A percentile compares a stretch with the other conserved stretches of the same genome.
Evolutionary conservation across 352 stramenopile species (phyloP).

Genomic region (Globisporangium apiculatum): DNA sequence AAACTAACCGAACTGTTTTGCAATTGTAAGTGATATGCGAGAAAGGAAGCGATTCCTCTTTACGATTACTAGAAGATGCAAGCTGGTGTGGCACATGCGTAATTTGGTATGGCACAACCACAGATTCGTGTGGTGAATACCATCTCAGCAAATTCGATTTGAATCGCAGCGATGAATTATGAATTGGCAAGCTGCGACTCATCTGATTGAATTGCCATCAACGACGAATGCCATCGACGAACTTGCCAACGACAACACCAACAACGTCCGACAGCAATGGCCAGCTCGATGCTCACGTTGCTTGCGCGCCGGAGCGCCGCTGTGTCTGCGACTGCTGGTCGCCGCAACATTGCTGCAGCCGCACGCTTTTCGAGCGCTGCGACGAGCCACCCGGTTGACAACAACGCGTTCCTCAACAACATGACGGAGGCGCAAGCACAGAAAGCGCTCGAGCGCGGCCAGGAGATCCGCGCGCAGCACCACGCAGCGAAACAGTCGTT

Average conservation of each 20-base stretch:
- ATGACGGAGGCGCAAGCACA: slow-evolving; percentile 45
- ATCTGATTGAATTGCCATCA: slow-evolving; percentile 4
- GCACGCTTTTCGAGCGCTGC: slow-evolving; percentile 20
- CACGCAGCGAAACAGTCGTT: slow-evolving; percentile 31
- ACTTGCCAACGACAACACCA: neutral
- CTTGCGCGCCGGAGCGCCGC: slow-evolving; percentile 1
- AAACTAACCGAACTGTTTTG: too few relatives aligned
- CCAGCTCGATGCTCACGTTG: slow-evolving; percentile 6
- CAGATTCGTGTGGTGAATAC: too few relatives aligned
- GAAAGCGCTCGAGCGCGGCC: slow-evolving; percentile 36
- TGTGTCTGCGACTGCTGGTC: neutral
- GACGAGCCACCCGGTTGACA: slow-evolving; percentile 30
- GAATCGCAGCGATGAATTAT: neutral
- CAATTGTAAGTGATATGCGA: too few relatives aligned
- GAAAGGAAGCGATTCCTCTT: too few relatives aligned
- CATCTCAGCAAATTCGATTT: neutral
- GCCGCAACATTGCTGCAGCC: neutral
- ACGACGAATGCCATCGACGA: neutral
- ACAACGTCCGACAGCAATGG: neutral
- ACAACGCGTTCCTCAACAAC: slow-evolving; percentile 44
- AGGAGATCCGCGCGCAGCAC: slow-evolving; percentile 58
- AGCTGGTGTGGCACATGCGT: too few relatives aligned
- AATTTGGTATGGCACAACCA: too few relatives aligned
- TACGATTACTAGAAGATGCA: too few relatives aligned
- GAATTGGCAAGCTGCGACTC: neutral